Conservation (phyloP, 352 stramenopile species). For the Phytophthora tentaculata region DNA sequence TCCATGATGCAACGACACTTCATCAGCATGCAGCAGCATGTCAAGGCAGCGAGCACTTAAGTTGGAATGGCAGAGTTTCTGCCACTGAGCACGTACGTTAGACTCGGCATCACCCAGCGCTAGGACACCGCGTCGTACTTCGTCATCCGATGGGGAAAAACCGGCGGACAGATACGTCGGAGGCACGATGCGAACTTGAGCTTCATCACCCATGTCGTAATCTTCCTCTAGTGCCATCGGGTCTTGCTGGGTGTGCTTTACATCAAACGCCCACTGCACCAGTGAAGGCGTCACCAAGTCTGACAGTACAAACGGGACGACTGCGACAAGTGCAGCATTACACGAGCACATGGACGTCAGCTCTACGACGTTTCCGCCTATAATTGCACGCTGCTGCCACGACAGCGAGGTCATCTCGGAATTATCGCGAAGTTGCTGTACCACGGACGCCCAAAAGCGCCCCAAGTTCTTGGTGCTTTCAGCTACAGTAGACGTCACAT, state of each 20-base stretch:
- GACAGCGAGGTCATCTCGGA: slow-evolving; percentile 10
- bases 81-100: slow-evolving; percentile 48
- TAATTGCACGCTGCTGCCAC: slow-evolving; percentile 42
- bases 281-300: slow-evolving; percentile 36
- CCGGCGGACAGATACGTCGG: slow-evolving; percentile 17
- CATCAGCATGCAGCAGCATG: slow-evolving; percentile 24
- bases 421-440: slow-evolving; percentile 4
- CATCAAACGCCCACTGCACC: slow-evolving; percentile 46
- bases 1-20: neutral
- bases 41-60: slow-evolving; percentile 52
- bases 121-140: slow-evolving; percentile 14
- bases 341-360: slow-evolving; percentile 37
- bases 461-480: slow-evolving; percentile 2
- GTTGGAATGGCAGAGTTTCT: slow-evolving; percentile 45
- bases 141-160: slow-evolving; percentile 20
- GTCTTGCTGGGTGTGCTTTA: slow-evolving; percentile 31
- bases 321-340: slow-evolving; percentile 28
- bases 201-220: slow-evolving; percentile 39
- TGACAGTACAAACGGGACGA: slow-evolving; percentile 33
- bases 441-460: slow-evolving; percentile 20
- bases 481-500: slow-evolving; percentile 16
- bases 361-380: slow-evolving; percentile 48
- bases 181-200: slow-evolving; percentile 13
- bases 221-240: slow-evolving; percentile 23
- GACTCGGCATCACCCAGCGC: slow-evolving; percentile 20